Base-by-base conservation (phyloP, 2,329 filamentous ascomycete genomes). In the Endoconidiophora laricicola region DNA sequence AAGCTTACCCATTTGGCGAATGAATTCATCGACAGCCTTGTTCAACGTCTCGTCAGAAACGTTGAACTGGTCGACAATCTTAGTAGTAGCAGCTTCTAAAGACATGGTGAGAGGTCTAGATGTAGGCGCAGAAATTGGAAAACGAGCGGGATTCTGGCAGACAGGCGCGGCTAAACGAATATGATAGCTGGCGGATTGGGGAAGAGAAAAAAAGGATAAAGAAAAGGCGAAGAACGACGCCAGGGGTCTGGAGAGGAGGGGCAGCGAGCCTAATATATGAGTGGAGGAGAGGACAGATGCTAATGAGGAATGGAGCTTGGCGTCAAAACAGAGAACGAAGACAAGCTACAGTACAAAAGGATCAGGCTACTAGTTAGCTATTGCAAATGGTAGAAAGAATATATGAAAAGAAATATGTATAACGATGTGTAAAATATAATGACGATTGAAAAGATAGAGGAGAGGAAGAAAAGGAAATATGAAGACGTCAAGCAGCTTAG, bases 51-150 rank as follows among this genome's bases (percentile, higher is more conserved):
- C 76, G 58, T 86, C 74, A 54, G 78, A 72, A 66, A 88, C 90
- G 49, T 94, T 85, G 67, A 96, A 96, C 65, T 91, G 78, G 58
- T 76, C 76, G 59, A 85, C 83, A 60, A 95, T 78, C 61, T 77
- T 78, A 72, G 80, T 79, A 53, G 87, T 86, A 66, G 90, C 83
- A 55, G 79, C 74, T 55, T 67, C 67, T 55, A 82, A 69, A 53
- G 72, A 67, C 78, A 83, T 83, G 57, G 68, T 70, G 66, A 71
- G 68, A 50, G 70, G 70, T 63, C 62, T 65, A 41, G 76, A 79
- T 48, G 71, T 67, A 12, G 76, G 74, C 33, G 70, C 66, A 40
- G 66, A 58, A 16, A 70, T 73, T 42, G 72, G 68, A 60, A 80
- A 79, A 29, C 41, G 41, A 18, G 46, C 16, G 26, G 45, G 44